phyloP scores from a whole-genome alignment of 192 early-diverging fungal genomes.

The Coemansia sp. region DNA sequence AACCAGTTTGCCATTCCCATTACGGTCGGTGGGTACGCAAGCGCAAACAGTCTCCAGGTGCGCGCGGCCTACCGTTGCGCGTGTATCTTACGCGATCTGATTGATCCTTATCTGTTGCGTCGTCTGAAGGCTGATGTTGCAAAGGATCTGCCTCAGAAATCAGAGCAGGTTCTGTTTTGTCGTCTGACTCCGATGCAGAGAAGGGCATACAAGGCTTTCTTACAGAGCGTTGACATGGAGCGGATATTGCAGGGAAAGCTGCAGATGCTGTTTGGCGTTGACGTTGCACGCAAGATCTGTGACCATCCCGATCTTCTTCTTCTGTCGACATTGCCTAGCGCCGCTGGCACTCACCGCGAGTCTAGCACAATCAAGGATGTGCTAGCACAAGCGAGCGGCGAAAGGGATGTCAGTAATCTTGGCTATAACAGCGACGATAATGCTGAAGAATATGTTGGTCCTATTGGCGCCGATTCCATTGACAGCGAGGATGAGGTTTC shows the following conservation, averaged over 20 bases:
- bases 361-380: conserved; percentile 14
- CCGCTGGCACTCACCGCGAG: conserved; percentile 21
- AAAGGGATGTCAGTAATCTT: too few species aligned
- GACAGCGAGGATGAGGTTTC: conserved; percentile 21
- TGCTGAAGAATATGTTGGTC: neutral
- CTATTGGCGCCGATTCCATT: neutral
- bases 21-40: conserved; percentile 87
- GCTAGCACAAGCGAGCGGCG: neutral
- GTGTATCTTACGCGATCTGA: conserved; percentile 84
- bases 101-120: conserved; percentile 90
- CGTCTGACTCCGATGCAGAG: conserved; percentile 78
- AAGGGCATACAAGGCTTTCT: conserved; percentile 68
- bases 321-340: conserved; percentile 33
- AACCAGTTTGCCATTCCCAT: conserved; percentile 93
- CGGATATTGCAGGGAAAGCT: conserved; percentile 77
- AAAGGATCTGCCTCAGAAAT: conserved; percentile 83
- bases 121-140: conserved; percentile 94
- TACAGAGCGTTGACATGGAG: conserved; percentile 72
- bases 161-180: conserved; percentile 92
- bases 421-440: neutral
- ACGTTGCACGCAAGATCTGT: conserved; percentile 93
- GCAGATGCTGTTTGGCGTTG: conserved; percentile 87
- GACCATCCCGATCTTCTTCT: conserved; percentile 87
- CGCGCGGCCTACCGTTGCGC: conserved; percentile 95
- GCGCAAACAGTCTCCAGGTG: conserved; percentile 86